Conservation (phyloP, 1,284 basidiomycete species). For the Ustilago loliicola region DNA sequence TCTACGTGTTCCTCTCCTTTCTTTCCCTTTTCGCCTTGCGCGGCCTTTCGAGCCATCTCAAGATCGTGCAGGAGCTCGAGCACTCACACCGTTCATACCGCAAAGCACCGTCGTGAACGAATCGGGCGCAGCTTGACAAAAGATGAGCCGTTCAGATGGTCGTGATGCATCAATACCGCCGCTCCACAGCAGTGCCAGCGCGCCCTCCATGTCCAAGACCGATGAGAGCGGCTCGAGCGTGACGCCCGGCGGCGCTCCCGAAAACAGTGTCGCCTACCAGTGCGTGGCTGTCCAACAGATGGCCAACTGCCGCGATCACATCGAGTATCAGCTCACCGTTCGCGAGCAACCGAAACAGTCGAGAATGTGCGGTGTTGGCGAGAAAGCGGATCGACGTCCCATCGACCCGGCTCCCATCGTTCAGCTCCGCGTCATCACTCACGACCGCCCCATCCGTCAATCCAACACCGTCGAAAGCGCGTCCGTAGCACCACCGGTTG, state of each 20-base stretch:
- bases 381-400: conserved; percentile 90
- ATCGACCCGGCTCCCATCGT: conserved; percentile 97
- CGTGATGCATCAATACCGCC: conserved; percentile 16
- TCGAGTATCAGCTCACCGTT: conserved; percentile 64
- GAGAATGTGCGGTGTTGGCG: conserved; percentile 71
- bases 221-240: conserved; percentile 39
- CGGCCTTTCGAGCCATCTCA: background rate
- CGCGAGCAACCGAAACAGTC: conserved; percentile 68
- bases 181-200: conserved; percentile 9
- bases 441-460: conserved; percentile 55
- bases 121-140: background rate
- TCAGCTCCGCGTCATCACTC: conserved; percentile 85
- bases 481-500: conserved; percentile 39
- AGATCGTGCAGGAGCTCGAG: background rate
- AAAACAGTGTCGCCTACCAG: conserved; percentile 57
- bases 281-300: conserved; percentile 61
- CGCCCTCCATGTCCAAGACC: conserved; percentile 21
- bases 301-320: conserved; percentile 53
- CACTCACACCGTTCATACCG: background rate
- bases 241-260: conserved; percentile 21
- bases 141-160: conserved; percentile 23
- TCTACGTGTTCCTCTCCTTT: background rate
- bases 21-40: background rate
- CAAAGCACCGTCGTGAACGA: background rate
- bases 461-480: conserved; percentile 19